Conservation (phyloP, 257 asterid species). For the Vinca minor region DNA sequence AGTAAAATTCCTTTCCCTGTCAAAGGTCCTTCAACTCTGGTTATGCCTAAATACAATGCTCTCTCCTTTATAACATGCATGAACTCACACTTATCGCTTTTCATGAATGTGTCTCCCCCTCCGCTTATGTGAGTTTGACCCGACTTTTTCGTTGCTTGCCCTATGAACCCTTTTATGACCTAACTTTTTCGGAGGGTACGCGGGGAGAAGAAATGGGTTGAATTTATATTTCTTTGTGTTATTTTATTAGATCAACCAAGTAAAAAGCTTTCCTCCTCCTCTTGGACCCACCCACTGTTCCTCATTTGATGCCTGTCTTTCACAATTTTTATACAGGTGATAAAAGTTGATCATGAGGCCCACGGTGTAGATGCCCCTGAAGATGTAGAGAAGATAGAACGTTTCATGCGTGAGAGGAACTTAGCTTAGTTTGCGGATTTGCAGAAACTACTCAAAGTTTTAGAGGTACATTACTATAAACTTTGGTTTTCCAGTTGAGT, state of each 20-base stretch:
- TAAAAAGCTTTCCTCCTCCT: neutral
- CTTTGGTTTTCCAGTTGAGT: neutral
- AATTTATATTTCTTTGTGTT: neutral
- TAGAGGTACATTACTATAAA: neutral
- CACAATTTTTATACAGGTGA: too few relatives aligned
- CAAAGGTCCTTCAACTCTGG: neutral
- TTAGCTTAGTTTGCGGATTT: constrained; percentile 25
- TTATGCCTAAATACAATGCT: neutral
- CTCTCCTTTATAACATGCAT: neutral
- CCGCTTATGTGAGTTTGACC: too few relatives aligned
- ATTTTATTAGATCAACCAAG: too few relatives aligned
- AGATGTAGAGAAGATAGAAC: too few relatives aligned
- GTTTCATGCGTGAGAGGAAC: constrained; percentile 44
- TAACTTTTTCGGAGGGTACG: too few relatives aligned
- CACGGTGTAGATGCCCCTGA: too few relatives aligned
- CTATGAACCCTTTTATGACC: too few relatives aligned
- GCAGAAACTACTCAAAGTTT: neutral
- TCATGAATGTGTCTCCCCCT: too few relatives aligned
- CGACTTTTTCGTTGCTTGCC: too few relatives aligned
- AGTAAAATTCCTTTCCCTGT: neutral
- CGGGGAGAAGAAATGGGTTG: neutral
- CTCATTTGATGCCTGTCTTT: neutral
- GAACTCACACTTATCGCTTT: neutral
- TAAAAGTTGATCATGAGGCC: too few relatives aligned
- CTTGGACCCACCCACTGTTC: neutral